Percentiles rank a stretch among this genome's conserved stretches.
Evolutionary conservation across 805 yeast species (phyloP).

Genomic region (Tetrapisispora arboricola): DNA sequence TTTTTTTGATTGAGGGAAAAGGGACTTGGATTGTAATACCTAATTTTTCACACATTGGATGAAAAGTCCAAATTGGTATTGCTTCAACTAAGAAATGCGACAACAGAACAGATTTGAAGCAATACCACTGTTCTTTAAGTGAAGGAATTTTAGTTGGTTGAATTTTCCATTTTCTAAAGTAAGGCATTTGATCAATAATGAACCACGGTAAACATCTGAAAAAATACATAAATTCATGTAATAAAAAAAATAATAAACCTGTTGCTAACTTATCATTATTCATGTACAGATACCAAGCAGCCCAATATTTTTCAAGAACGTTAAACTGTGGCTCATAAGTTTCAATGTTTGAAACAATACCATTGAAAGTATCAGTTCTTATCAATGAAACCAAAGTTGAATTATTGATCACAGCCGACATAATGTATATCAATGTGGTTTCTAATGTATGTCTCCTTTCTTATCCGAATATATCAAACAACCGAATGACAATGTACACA

Average conservation of each 20-base stretch:
- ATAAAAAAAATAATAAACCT: slow-evolving; percentile 62
- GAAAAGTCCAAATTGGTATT: slow-evolving; percentile 89
- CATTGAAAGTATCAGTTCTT: slow-evolving; percentile 6
- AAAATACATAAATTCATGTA: slow-evolving; percentile 81
- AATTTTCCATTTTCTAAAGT: slow-evolving; percentile 70
- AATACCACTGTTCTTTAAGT: slow-evolving; percentile 77
- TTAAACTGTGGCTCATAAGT: slow-evolving; percentile 34
- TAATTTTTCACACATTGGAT: slow-evolving; percentile 68
- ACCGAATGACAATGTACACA: no score
- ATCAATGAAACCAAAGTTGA: slow-evolving; percentile 12
- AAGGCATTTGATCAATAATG: slow-evolving; percentile 69
- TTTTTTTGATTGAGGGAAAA: slow-evolving; percentile 53
- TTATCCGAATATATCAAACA: not conserved
- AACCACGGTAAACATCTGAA: slow-evolving; percentile 87
- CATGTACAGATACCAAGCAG: slow-evolving; percentile 68
- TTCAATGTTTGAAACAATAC: slow-evolving; percentile 21
- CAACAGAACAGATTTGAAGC: slow-evolving; percentile 66
- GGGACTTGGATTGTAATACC: slow-evolving; percentile 71
- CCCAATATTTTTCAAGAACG: slow-evolving; percentile 67
- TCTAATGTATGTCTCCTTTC: no score
- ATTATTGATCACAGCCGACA: slow-evolving; percentile 7
- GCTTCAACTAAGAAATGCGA: slow-evolving; percentile 87
- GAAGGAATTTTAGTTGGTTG: slow-evolving; percentile 73
- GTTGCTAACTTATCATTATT: slow-evolving; percentile 81
- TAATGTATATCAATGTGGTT: not conserved